Base-by-base conservation (phyloP, 768 basidiomycete species). In the Agaricus bisporus region DNA sequence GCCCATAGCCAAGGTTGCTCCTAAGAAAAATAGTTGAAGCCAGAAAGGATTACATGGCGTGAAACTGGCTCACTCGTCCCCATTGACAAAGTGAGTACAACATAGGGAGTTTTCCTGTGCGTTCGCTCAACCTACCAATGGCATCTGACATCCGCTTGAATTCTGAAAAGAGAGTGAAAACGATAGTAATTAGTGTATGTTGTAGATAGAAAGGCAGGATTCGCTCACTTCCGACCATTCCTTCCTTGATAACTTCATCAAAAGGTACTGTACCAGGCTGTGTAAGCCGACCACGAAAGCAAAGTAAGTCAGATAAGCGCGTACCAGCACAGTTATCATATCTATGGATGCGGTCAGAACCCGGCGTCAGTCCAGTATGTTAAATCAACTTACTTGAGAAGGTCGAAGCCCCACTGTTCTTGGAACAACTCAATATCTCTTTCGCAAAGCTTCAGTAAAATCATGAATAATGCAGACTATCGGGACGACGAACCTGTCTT, bases 1-100 rank as follows among this genome's bases (percentile, higher is more conserved):
- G 79, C 85, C 85, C 85, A 86, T 4, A 78, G 53, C 83, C 81
- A 85, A 0, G 80, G 80, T 68, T 83, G 77, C 60, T 77, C 70
- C 80, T 83, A 2, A 29, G 18, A 26, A 4, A 7, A 15, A 17
- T 4, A 14, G 12, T 36, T 15, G 15, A 17, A 17, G 9, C n/a
- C 4, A 29, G 14, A 20, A 10, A 9, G 12, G 29, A 32, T 17
- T 15, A 2, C 8, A 48, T 11, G 14, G 20, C 20, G 18, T 6
- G 4, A 17, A 32, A 9, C 5, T 12, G 1, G 61, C 73, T 61
- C 63, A 86, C 85, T 60, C 76, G 68, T 43, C 85, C 85, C 85
- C 85, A 86, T 60, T 85, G 74, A 63, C 85, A 86, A 15, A 86
- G 61, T 15, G 83, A 85, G 56, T 81, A 73, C 37, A 83, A 63